These are phyloP conservation scores for Spinacia oleracea DNA, from an alignment of 179 eudicot species.

Conservation along the genomic window DNA sequence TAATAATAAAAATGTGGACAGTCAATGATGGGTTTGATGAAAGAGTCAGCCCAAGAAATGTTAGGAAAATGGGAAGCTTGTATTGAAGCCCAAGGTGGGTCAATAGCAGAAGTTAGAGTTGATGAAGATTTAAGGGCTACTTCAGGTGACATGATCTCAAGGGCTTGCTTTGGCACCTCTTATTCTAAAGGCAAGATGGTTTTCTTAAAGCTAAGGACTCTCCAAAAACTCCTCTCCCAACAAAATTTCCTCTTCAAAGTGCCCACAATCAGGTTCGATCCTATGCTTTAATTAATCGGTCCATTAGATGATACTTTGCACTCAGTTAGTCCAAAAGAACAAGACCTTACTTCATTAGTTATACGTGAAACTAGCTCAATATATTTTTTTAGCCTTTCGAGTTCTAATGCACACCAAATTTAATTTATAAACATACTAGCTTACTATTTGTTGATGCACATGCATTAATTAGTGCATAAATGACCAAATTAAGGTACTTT, in stretches of 20 bases:
- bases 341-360: no score
- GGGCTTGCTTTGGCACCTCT: conserved; percentile 83
- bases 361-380: no score
- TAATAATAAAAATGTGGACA: conserved; percentile 10
- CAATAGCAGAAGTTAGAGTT: conserved; percentile 51
- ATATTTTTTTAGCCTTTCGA: no score
- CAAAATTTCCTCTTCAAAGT: conserved; percentile 54
- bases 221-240: conserved; percentile 53
- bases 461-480: not conserved
- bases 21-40: conserved; percentile 82
- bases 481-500: not conserved
- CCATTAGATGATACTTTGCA: no score
- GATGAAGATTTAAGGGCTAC: conserved; percentile 63
- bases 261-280: conserved; percentile 53
- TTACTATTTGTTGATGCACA: not conserved
- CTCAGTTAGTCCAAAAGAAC: no score
- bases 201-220: conserved; percentile 71
- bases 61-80: conserved; percentile 56
- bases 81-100: conserved; percentile 52
- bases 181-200: conserved; percentile 62
- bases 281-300: not conserved
- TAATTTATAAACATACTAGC: no score
- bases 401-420: no score
- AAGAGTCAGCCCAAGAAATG: conserved; percentile 55
- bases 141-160: conserved; percentile 76